Base-by-base conservation (phyloP, 768 basidiomycete genomes). In the Basidioascus undulatus region DNA sequence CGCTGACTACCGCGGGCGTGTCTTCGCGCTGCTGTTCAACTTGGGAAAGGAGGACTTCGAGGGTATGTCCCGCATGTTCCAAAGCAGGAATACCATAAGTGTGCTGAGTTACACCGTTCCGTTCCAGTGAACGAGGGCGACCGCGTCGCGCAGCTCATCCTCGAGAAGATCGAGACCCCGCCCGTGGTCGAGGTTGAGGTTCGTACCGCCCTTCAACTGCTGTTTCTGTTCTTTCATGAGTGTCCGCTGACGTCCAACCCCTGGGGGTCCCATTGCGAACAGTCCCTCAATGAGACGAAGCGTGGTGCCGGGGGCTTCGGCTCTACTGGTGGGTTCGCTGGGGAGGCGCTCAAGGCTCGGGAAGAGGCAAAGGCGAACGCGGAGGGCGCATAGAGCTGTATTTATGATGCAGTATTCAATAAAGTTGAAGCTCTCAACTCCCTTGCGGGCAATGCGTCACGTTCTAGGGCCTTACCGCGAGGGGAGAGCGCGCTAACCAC, bases 111-210 rank as follows among this genome's bases (percentile, higher is more conserved):
- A n/a, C n/a, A n/a, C n/a, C n/a, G n/a, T n/a, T n/a, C n/a, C n/a
- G n/a, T n/a, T n/a, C n/a, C 50, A 89, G 92, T 98, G 45, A 65
- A 79, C 51, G 73, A 79, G 56, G 87, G 89, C 6, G 92, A 98
- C 52, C 72, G 92, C n/a, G 65, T 98, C 47, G 92, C 92, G 2
- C 92, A 98, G 53, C 66, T 96, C 25, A 81, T 98, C 47, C 62
- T 96, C 40, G 89, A 98, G 55, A 72, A 66, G 44, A 92, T 96
- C 48, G 71, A 72, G 46, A 84, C 74, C 4, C 82, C 89, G 1
- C 76, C 74, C 3, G 68, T 89, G 13, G 53, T 74, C 13, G 87
- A 89, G 61, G 89, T 96, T 20, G 62, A 79, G 39, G 83, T 81
- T 49, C 53, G 77, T 51, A 15, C 3, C 26, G 20, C 20, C 32